These are phyloP conservation scores for Rhodotorula sphaerocarpa DNA, from an alignment of 768 basidiomycete species.

Conservation along the genomic window DNA sequence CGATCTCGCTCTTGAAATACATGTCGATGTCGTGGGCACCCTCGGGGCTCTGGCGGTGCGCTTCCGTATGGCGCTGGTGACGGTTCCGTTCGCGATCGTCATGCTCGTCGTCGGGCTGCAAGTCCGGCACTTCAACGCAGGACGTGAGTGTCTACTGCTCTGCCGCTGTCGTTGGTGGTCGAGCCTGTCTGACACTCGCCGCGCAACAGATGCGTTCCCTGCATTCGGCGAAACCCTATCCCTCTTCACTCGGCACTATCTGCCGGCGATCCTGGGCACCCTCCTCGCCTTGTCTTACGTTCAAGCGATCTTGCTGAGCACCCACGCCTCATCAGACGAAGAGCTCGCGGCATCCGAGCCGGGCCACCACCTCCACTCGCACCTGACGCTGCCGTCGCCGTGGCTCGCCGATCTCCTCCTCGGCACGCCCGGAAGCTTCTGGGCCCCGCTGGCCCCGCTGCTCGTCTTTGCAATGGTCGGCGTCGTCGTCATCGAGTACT, in stretches of 20 bases:
- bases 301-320: constrained; percentile 15
- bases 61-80: constrained; percentile 62
- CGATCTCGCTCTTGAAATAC: constrained; percentile 47
- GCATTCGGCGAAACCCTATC: constrained; percentile 26
- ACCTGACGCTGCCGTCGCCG: not conserved
- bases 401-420: constrained; percentile 28
- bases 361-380: not conserved
- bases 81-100: constrained; percentile 68
- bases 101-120: constrained; percentile 48
- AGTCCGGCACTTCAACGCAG: constrained; percentile 26
- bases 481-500: constrained; percentile 10
- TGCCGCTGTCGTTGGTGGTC: not conserved
- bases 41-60: constrained; percentile 63
- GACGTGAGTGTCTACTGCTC: constrained; percentile 23
- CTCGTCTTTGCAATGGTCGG: constrained; percentile 3
- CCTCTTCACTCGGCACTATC: constrained; percentile 4
- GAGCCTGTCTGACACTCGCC: constrained; percentile 2
- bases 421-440: constrained; percentile 19
- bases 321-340: not conserved
- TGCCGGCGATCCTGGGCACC: constrained; percentile 48
- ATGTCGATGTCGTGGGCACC: constrained; percentile 63
- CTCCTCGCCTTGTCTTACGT: constrained; percentile 41
- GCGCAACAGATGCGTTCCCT: constrained; percentile 12
- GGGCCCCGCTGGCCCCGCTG: constrained; percentile 8
- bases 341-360: not conserved